A percentile compares a stretch with the other conserved stretches of the same genome.
Evolutionary conservation across 2,329 filamentous ascomycete species (phyloP).

Genomic region (Ophiostoma angusticollis): DNA sequence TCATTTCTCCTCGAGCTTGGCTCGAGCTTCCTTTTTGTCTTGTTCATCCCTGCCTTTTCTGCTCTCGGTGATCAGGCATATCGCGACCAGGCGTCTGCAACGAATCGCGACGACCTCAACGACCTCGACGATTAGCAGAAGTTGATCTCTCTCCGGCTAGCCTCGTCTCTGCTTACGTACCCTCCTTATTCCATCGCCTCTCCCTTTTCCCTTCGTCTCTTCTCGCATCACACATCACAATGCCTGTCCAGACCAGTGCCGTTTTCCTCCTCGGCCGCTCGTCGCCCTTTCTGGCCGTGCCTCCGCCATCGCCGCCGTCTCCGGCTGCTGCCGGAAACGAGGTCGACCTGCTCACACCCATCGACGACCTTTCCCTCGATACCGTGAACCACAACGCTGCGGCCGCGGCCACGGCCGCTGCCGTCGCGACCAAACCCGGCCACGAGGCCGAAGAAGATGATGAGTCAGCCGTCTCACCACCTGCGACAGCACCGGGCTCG

Average conservation of each 20-base stretch:
- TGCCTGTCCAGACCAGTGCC: conserved; percentile 36
- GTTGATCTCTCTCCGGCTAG: neutral
- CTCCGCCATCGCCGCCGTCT: conserved; percentile 39
- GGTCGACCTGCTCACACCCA: conserved; percentile 20
- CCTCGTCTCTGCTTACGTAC: neutral
- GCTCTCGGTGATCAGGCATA: no score
- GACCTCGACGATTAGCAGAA: no score
- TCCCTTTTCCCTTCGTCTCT: neutral
- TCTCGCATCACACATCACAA: neutral
- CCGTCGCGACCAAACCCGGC: no score
- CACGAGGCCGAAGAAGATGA: neutral
- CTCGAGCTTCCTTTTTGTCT: no score
- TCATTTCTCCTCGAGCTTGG: no score
- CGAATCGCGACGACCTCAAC: no score
- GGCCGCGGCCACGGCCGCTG: neutral
- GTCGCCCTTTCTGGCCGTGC: conserved; percentile 25
- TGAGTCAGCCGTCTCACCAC: conserved; percentile 3
- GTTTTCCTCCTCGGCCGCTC: conserved; percentile 31
- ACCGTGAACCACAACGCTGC: conserved; percentile 17
- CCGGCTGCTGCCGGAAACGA: conserved; percentile 26
- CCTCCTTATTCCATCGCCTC: no score
- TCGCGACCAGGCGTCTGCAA: no score
- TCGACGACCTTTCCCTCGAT: conserved; percentile 25
- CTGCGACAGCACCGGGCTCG: conserved; percentile 8
- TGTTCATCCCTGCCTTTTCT: no score